phyloP scores from a whole-genome alignment of 2,329 filamentous ascomycete species.

The Claviceps maximensis region DNA sequence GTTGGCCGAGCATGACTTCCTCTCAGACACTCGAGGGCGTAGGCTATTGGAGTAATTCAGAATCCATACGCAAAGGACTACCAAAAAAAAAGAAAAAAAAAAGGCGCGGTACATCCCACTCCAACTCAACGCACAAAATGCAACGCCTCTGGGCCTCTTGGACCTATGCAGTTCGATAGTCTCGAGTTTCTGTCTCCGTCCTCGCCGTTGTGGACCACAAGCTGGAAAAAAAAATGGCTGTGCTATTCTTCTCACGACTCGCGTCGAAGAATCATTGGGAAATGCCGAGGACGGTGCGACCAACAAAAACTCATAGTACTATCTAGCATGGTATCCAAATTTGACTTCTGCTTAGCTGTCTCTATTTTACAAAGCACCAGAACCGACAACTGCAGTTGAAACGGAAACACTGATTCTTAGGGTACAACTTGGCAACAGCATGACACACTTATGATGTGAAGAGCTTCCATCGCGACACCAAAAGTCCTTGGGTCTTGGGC shows the following conservation, averaged over 20 bases:
- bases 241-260: not conserved
- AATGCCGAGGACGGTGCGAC: not conserved
- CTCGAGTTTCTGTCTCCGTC: not conserved
- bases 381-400: not conserved
- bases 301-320: not conserved
- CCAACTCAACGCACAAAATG: conserved; percentile 1
- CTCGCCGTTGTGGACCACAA: not conserved
- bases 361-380: not conserved
- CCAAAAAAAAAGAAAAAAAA: too few species aligned
- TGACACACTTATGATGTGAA: conserved; percentile 1
- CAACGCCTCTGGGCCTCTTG: conserved; percentile 2
- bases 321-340: not conserved
- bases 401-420: not conserved
- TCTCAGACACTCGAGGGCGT: conserved; percentile 3
- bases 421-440: not conserved
- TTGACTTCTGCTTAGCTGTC: not conserved
- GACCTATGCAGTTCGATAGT: not conserved
- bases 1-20: conserved; percentile 3
- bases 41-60: not conserved
- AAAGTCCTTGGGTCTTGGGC: not conserved
- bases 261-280: not conserved
- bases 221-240: not conserved
- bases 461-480: not conserved
- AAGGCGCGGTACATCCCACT: not conserved
- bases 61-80: not conserved